phyloP scores from a whole-genome alignment of 208 protist genomes.

The Trypanosomatidae sp. region DNA sequence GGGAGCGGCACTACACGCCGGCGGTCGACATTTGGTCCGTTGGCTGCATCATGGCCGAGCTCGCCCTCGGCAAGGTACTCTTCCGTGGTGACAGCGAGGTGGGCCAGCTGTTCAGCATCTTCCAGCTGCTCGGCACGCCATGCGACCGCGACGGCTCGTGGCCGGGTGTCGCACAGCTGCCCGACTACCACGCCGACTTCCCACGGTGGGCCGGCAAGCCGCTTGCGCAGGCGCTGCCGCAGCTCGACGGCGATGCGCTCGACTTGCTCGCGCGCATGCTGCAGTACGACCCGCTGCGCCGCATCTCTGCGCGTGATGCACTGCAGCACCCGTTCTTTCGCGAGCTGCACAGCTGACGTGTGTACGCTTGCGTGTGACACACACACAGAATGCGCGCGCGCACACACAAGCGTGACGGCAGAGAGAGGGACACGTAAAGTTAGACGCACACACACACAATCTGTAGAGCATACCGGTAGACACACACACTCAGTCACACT shows the following conservation, averaged over 20 bases:
- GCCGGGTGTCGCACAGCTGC: slow-evolving; percentile 95
- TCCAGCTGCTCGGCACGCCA: slow-evolving; percentile 94
- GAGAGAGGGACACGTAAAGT: too few relatives aligned
- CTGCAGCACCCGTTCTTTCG: slow-evolving; percentile 87
- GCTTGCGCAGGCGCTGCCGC: slow-evolving; percentile 43
- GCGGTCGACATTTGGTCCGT: slow-evolving; percentile 99
- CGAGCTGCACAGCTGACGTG: slow-evolving; percentile 21
- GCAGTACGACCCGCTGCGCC: slow-evolving; percentile 73
- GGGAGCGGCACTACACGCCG: slow-evolving; percentile 97
- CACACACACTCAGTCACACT: not conserved
- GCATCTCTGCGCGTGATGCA: slow-evolving; percentile 84
- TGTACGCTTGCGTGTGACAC: not conserved
- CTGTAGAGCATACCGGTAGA: not conserved
- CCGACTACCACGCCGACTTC: slow-evolving; percentile 94
- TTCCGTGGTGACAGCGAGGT: slow-evolving; percentile 97
- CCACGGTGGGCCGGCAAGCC: slow-evolving; percentile 84
- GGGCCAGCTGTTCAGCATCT: slow-evolving; percentile 98
- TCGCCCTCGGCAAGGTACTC: slow-evolving; percentile 89
- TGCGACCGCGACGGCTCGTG: slow-evolving; percentile 90
- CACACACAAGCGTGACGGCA: not conserved
- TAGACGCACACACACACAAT: not conserved
- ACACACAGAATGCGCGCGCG: too few relatives aligned
- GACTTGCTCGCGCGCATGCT: slow-evolving; percentile 86
- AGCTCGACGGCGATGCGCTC: slow-evolving; percentile 65
- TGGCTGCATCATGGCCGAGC: slow-evolving; percentile 99